Base-by-base conservation (phyloP, 2,329 filamentous ascomycete genomes). In the Fusarium tanahbumbuense region DNA sequence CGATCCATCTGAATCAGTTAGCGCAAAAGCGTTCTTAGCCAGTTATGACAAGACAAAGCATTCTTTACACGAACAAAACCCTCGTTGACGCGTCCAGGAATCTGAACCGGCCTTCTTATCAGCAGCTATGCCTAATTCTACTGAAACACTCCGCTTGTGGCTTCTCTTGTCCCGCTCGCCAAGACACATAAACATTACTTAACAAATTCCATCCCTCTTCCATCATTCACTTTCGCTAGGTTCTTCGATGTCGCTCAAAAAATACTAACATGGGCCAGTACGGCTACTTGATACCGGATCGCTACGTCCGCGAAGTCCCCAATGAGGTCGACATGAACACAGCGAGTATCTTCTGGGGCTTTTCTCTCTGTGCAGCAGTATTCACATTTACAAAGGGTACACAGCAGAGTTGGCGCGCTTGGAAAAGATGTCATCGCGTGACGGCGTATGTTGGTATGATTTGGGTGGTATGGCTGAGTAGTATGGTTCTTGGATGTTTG, bases 321-420 rank as follows among this genome's bases (percentile, higher is more conserved):
- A 53, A 23, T 4, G 55, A 73, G 13, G 62, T 54, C 11, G 72
- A 75, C 32, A 73, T 71, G 76, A 74, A 72, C 10, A 73, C 41
- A 0, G 45, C 72, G 10, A 75, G 74, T 13, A 73, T 76, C 1
- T 65, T 76, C 12, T 76, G 70, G 72, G 74, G 74, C 1, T 67
- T 76, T 12, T 73, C 74, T 2, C 53, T 76, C 0, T 73, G 55
- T 0, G 61, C 67, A 0, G 72, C 68, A 0, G 13, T 75, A 0
- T 76, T 76, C 7, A 68, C 70, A 0, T 59, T 55, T 0, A 49
- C 49, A 3, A 73, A 71, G 2, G 74, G 64, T 0, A 49, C 23
- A 0, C 25, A 62, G 4, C 74, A 76, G 20, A 70, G 46, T 2
- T 67, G 57, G 54, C 25, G 42, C 7, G 56, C 60, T 3, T 74